Conservation (phyloP, 2,329 filamentous ascomycete genomes). For the Exophiala oligosperma region DNA sequence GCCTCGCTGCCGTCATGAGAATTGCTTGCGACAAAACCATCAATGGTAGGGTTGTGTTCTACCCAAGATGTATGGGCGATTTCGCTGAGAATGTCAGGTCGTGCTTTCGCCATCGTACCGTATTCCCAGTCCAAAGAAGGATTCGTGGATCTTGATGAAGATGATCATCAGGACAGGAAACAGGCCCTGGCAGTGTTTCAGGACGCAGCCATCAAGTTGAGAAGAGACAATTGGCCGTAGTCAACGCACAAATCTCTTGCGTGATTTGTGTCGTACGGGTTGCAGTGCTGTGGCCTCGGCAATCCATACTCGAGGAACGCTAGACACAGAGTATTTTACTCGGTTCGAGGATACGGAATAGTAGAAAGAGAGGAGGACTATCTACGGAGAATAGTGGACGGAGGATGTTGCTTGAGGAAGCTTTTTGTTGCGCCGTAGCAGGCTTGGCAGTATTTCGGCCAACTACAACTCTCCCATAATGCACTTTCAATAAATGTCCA, state of each 20-base stretch:
- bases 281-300: too few species aligned
- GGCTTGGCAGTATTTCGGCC: not conserved
- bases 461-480: too few species aligned
- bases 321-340: too few species aligned
- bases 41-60: not conserved
- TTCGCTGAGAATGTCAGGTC: conserved; percentile 26
- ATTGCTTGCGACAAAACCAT: conserved; percentile 24
- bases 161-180: conserved; percentile 32
- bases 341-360: too few species aligned
- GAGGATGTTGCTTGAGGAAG: too few species aligned
- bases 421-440: not conserved
- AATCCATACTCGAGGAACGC: too few species aligned
- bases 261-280: too few species aligned
- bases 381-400: too few species aligned
- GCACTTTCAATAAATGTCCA: too few species aligned
- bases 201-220: not conserved
- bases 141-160: conserved; percentile 37
- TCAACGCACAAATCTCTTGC: too few species aligned
- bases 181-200: not conserved
- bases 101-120: conserved; percentile 43
- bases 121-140: conserved; percentile 40
- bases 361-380: too few species aligned
- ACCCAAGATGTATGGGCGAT: too few species aligned
- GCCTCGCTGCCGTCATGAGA: not conserved
- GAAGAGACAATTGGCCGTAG: not conserved